These are phyloP conservation scores for baker's yeast (Saccharomyces cerevisiae) DNA, from an alignment of 805 yeast genomes.

Conservation along the genomic window DNA sequence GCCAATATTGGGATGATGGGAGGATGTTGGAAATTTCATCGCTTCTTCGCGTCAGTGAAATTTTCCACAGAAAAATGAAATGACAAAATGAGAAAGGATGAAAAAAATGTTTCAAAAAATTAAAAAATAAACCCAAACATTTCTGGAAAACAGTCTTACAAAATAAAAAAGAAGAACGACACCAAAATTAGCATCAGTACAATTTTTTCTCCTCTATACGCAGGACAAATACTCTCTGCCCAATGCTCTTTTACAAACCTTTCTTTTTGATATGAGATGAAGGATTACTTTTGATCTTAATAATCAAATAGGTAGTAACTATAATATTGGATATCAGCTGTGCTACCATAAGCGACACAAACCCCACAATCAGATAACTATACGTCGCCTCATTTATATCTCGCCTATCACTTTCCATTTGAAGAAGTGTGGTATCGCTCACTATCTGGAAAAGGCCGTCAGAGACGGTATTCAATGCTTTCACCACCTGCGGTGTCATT, in stretches of 20 bases:
- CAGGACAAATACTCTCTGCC: too few relatives aligned
- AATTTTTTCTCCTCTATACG: background rate
- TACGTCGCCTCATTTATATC: slow-evolving; percentile 9
- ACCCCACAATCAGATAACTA: background rate
- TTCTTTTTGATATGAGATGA: background rate
- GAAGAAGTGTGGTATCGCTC: slow-evolving; percentile 6
- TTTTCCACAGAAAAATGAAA: background rate
- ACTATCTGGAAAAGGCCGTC: slow-evolving; percentile 4
- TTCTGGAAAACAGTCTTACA: background rate
- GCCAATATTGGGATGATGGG: background rate
- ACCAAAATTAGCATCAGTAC: too few relatives aligned
- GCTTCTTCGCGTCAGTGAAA: background rate
- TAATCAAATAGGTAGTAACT: background rate
- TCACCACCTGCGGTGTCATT: background rate
- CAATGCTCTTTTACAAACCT: background rate
- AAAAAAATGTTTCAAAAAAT: background rate
- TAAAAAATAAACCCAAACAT: background rate
- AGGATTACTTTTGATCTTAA: background rate
- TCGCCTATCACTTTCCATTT: slow-evolving; percentile 11
- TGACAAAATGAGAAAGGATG: background rate
- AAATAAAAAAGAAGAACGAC: background rate
- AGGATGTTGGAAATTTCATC: background rate
- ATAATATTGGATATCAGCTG: background rate
- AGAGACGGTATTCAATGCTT: slow-evolving; percentile 2
- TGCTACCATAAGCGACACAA: background rate